Evolutionary conservation across 1,139 yeast genomes (phyloP).

Genomic region (Ogataea hybrid): DNA sequence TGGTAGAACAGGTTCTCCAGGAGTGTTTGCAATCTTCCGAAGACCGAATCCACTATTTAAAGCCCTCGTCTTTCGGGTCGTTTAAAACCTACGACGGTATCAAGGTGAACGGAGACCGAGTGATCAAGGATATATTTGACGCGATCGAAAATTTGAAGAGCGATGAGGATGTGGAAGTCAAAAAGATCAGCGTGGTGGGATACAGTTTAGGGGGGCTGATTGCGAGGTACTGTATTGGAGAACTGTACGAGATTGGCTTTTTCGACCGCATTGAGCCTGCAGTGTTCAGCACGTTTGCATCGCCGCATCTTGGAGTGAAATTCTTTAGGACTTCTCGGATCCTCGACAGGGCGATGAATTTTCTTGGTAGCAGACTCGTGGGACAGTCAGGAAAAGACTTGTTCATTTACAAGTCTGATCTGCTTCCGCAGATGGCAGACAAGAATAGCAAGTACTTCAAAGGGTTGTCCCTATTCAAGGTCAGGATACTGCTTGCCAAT

Average conservation of each 20-base stretch:
- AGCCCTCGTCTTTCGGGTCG: constrained; percentile 69
- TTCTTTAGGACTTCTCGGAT: constrained; percentile 38
- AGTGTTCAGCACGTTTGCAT: constrained; percentile 77
- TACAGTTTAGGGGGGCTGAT: constrained; percentile 85
- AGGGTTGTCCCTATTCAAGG: constrained; percentile 58
- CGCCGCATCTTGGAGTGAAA: constrained; percentile 83
- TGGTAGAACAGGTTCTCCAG: constrained; percentile 53
- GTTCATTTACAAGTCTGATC: constrained; percentile 50
- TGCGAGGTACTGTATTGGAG: constrained; percentile 71
- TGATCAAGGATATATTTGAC: constrained; percentile 58
- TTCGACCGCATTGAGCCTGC: constrained; percentile 63
- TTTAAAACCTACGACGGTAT: constrained; percentile 86
- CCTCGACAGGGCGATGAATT: constrained; percentile 49
- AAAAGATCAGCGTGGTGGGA: constrained; percentile 70
- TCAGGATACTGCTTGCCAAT: constrained; percentile 65
- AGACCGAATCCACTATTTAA: constrained; percentile 48
- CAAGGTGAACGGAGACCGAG: constrained; percentile 64
- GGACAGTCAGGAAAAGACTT: constrained; percentile 78
- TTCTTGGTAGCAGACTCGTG: constrained; percentile 58
- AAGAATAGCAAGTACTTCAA: constrained; percentile 48
- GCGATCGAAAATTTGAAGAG: constrained; percentile 51
- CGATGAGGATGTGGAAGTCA: constrained; percentile 39
- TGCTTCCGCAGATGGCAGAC: constrained; percentile 55
- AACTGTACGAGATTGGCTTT: constrained; percentile 50
- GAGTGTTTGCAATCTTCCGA: constrained; percentile 38